Evolutionary conservation across 768 basidiomycete genomes (phyloP).

Genomic region (Boletus edulis): DNA sequence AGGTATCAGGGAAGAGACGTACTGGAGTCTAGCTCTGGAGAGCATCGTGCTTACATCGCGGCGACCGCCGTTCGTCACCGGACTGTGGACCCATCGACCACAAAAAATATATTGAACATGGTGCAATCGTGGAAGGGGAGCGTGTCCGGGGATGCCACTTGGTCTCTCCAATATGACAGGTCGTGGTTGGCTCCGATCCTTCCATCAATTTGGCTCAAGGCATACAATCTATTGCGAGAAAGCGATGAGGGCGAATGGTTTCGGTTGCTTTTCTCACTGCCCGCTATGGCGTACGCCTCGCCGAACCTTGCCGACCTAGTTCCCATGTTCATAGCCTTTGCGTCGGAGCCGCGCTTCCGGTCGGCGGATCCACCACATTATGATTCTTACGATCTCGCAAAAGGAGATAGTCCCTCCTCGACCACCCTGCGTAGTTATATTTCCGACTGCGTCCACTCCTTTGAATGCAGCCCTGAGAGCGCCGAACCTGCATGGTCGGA

Average conservation of each 20-base stretch:
- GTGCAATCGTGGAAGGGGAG: constrained; percentile 6
- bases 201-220: constrained; percentile 21
- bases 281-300: constrained; percentile 28
- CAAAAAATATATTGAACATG: constrained; percentile 1
- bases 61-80: constrained; percentile 4
- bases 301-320: constrained; percentile 10
- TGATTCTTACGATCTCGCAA: constrained; percentile 5
- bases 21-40: neutral
- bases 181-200: constrained; percentile 28
- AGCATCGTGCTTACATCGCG: constrained; percentile 12
- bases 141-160: neutral
- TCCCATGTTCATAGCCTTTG: constrained; percentile 31
- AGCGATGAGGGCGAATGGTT: neutral
- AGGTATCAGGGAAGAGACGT: constrained; percentile 14
- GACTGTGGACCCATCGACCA: neutral
- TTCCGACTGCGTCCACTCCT: neutral
- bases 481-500: neutral
- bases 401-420: constrained; percentile 4
- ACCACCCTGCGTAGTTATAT: neutral
- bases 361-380: constrained; percentile 11
- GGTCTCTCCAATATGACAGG: constrained; percentile 22
- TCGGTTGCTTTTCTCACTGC: constrained; percentile 30
- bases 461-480: constrained; percentile 8
- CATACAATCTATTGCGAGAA: constrained; percentile 17
- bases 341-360: constrained; percentile 8